These are phyloP conservation scores for Arbutus unedo DNA, from an alignment of 148 eudicot genomes.

Conservation along the genomic window DNA sequence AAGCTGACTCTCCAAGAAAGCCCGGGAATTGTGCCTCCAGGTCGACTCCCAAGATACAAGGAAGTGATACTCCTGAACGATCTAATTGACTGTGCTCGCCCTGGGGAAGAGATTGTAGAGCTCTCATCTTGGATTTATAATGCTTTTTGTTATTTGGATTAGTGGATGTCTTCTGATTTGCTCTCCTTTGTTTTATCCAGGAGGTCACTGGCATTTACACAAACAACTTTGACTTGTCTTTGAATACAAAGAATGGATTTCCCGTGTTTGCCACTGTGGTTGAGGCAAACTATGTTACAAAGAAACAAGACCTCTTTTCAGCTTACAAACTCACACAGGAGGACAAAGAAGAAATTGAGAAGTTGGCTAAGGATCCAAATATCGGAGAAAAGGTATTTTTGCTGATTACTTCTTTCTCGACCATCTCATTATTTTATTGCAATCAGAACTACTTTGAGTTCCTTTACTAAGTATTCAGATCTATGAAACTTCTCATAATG, in stretches of 20 bases:
- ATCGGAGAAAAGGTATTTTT: slow-evolving; percentile 78
- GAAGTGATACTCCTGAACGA: slow-evolving; percentile 95
- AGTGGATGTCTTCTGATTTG: slow-evolving; percentile 3
- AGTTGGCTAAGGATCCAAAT: slow-evolving; percentile 84
- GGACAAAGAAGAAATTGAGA: slow-evolving; percentile 94
- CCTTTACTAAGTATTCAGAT: background rate
- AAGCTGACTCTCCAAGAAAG: slow-evolving; percentile 96
- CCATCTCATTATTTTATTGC: background rate
- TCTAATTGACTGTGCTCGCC: slow-evolving; percentile 94
- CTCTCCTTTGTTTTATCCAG: slow-evolving; percentile 35
- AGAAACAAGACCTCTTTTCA: slow-evolving; percentile 94
- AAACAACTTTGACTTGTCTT: slow-evolving; percentile 85
- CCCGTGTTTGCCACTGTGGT: slow-evolving; percentile 96
- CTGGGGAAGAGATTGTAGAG: slow-evolving; percentile 94
- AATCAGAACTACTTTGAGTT: background rate
- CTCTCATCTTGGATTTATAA: slow-evolving; percentile 2
- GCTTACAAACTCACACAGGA: slow-evolving; percentile 91
- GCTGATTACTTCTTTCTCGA: background rate
- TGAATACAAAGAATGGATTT: slow-evolving; percentile 92
- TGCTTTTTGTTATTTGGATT: background rate
- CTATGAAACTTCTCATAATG: background rate
- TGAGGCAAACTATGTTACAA: slow-evolving; percentile 90
- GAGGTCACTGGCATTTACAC: slow-evolving; percentile 94
- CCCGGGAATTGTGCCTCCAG: slow-evolving; percentile 97
- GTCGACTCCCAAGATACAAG: slow-evolving; percentile 94